Evolutionary conservation across 306 rosid species (phyloP).

Genomic region (Astragalus membranaceus): DNA sequence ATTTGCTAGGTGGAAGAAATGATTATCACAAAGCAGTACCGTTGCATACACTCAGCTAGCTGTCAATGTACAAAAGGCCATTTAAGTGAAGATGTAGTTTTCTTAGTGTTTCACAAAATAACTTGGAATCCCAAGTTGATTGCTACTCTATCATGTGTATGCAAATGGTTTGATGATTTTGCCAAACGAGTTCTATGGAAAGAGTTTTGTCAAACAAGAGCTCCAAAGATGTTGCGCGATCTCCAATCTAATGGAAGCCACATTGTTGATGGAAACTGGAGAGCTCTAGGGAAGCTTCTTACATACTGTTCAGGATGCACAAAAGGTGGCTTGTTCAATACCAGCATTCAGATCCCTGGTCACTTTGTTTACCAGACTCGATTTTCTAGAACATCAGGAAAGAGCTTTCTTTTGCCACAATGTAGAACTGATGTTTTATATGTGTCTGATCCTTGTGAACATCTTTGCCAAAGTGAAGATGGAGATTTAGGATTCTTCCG

Average conservation of each 20-base stretch:
- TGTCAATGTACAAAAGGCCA: slow-evolving; percentile 91
- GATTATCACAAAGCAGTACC: slow-evolving; percentile 86
- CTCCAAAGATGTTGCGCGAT: slow-evolving; percentile 86
- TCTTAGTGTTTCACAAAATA: slow-evolving; percentile 63
- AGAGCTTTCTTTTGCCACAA: slow-evolving; percentile 84
- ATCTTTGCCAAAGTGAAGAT: slow-evolving; percentile 91
- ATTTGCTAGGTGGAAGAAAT: slow-evolving; percentile 44
- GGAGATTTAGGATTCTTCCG: slow-evolving; percentile 92
- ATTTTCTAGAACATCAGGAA: slow-evolving; percentile 91
- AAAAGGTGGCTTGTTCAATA: slow-evolving; percentile 67
- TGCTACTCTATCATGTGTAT: slow-evolving; percentile 72
- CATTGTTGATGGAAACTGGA: slow-evolving; percentile 93
- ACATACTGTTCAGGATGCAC: slow-evolving; percentile 86
- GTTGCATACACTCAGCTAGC: slow-evolving; percentile 86
- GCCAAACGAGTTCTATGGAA: slow-evolving; percentile 92
- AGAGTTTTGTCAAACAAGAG: slow-evolving; percentile 85
- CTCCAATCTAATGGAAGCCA: slow-evolving; percentile 87
- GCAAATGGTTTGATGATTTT: slow-evolving; percentile 99
- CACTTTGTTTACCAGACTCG: slow-evolving; percentile 82
- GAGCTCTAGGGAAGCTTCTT: slow-evolving; percentile 86
- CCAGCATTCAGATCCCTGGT: slow-evolving; percentile 60
- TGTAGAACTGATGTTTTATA: slow-evolving; percentile 90
- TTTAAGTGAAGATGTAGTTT: slow-evolving; percentile 74
- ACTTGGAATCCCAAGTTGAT: slow-evolving; percentile 88
- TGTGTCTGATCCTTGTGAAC: slow-evolving; percentile 96